Evolutionary conservation across 495 filamentous ascomycete genomes (phyloP).

Genomic region (Lindgomyces ingoldianus): DNA sequence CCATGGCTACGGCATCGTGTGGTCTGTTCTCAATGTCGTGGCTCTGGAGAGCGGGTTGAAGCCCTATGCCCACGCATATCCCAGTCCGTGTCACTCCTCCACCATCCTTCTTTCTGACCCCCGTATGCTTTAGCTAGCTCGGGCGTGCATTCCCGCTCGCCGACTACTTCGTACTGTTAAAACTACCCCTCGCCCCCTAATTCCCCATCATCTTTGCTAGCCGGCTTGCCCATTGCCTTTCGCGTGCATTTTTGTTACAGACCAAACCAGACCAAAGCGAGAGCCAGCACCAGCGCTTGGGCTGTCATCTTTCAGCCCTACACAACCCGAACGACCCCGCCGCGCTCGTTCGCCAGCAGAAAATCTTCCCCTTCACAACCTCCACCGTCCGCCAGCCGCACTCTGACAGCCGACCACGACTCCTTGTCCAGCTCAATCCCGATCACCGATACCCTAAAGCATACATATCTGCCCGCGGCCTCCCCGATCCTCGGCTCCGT

Average conservation of each 20-base stretch:
- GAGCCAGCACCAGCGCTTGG: not conserved
- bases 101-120: not conserved
- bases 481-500: not conserved
- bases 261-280: not conserved
- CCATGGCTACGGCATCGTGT: too few species aligned
- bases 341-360: not conserved
- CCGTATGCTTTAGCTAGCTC: not conserved
- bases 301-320: slow-evolving; percentile 2
- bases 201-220: not conserved
- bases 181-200: slow-evolving; percentile 4
- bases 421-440: not conserved
- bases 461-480: not conserved
- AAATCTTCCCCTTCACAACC: not conserved
- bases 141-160: not conserved
- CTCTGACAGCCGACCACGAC: not conserved
- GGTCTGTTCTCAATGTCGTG: not conserved
- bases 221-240: slow-evolving; percentile 4
- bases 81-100: not conserved
- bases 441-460: slow-evolving; percentile 1
- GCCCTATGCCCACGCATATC: not conserved
- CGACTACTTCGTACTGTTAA: not conserved
- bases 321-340: slow-evolving; percentile 3
- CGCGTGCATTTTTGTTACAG: not conserved
- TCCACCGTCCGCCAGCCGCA: not conserved
- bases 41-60: not conserved